Evolutionary conservation across 805 yeast species (phyloP).

Genomic region (Candida ovalis): DNA sequence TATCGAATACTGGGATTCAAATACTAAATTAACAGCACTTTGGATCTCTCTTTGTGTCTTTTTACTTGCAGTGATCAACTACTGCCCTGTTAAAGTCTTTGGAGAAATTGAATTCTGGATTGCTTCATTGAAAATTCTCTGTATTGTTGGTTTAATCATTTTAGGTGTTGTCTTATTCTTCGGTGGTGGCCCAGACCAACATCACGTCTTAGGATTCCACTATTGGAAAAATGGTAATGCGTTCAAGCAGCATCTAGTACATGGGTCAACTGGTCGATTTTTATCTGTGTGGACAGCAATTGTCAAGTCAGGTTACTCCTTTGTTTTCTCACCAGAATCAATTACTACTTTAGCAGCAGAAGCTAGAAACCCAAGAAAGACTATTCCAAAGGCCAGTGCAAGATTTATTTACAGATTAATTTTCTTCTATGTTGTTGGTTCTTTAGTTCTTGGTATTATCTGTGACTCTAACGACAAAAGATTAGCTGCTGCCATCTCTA

Average conservation of each 20-base stretch:
- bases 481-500: neutral
- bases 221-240: slow-evolving; percentile 29
- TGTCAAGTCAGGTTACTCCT: slow-evolving; percentile 6
- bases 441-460: slow-evolving; percentile 42
- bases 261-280: slow-evolving; percentile 49
- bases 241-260: slow-evolving; percentile 42
- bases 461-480: slow-evolving; percentile 32
- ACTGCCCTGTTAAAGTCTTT: slow-evolving; percentile 37
- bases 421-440: slow-evolving; percentile 10
- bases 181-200: slow-evolving; percentile 56
- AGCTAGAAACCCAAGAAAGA: slow-evolving; percentile 5
- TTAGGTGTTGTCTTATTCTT: slow-evolving; percentile 52
- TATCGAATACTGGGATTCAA: slow-evolving; percentile 50
- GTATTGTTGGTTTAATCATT: slow-evolving; percentile 58
- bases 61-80: slow-evolving; percentile 41
- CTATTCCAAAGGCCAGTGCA: slow-evolving; percentile 11
- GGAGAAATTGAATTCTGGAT: slow-evolving; percentile 63
- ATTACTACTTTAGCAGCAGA: slow-evolving; percentile 12
- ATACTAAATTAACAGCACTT: slow-evolving; percentile 35
- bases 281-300: slow-evolving; percentile 15
- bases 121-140: slow-evolving; percentile 60
- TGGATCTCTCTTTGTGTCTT: slow-evolving; percentile 54
- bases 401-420: slow-evolving; percentile 12
- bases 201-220: slow-evolving; percentile 47
- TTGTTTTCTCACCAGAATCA: slow-evolving; percentile 32